Conservation (phyloP, 1,284 basidiomycete genomes). For the Pseudozyma hubeiensis region DNA sequence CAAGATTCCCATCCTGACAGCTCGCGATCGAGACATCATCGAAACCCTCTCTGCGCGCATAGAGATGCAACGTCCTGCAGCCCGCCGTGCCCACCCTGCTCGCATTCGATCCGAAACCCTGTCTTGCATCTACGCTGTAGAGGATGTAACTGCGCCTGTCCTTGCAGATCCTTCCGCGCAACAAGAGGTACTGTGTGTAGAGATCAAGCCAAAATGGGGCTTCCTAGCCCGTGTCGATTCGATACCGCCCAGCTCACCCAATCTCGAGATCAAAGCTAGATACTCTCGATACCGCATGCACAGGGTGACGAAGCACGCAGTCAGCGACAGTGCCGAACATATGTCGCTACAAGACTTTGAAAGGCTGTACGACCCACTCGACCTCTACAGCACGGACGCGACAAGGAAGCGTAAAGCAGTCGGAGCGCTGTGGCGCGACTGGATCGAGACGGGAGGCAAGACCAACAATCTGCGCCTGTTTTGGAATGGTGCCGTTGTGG, state of each 20-base stretch:
- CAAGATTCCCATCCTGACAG: slow-evolving; percentile 13
- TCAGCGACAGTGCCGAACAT: not conserved
- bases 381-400: slow-evolving; percentile 31
- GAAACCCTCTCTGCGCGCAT: slow-evolving; percentile 39
- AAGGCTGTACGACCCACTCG: slow-evolving; percentile 41
- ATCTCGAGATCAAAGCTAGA: slow-evolving; percentile 35
- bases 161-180: not conserved
- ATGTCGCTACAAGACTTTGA: slow-evolving; percentile 26
- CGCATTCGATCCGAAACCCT: slow-evolving; percentile 33
- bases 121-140: slow-evolving; percentile 33
- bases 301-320: slow-evolving; percentile 15
- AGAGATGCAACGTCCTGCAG: slow-evolving; percentile 32
- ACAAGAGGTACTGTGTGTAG: slow-evolving; percentile 28
- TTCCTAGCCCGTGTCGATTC: slow-evolving; percentile 27
- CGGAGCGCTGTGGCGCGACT: slow-evolving; percentile 29
- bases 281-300: slow-evolving; percentile 50
- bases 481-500: slow-evolving; percentile 36
- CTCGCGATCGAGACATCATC: slow-evolving; percentile 21
- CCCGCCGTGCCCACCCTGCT: slow-evolving; percentile 16
- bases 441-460: slow-evolving; percentile 17
- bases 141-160: slow-evolving; percentile 38
- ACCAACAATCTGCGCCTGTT: slow-evolving; percentile 49
- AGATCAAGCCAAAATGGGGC: slow-evolving; percentile 56
- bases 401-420: slow-evolving; percentile 28
- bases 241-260: slow-evolving; percentile 27